Percentiles rank a stretch among this genome's conserved stretches.
Evolutionary conservation across 176 grass and related monocot genomes (phyloP).

Genomic region (Oryza brachyantha): DNA sequence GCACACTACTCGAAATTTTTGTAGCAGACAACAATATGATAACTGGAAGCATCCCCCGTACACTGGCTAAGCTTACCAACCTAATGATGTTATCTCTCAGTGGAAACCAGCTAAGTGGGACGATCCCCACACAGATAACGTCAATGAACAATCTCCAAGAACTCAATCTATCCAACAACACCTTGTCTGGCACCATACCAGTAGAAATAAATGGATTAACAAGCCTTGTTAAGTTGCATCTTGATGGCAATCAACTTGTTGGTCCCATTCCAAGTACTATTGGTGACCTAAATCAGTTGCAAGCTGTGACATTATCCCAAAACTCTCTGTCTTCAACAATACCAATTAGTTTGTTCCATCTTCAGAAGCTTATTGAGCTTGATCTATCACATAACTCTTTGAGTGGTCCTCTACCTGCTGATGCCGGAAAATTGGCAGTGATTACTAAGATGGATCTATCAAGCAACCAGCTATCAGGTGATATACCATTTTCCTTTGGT

Average conservation of each 20-base stretch:
- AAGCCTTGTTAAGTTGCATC: conserved; percentile 18
- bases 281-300: conserved; percentile 24
- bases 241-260: conserved; percentile 31
- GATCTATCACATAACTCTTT: conserved; percentile 41
- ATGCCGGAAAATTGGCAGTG: conserved; percentile 29
- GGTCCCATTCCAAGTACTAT: conserved; percentile 34
- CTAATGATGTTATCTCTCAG: conserved; percentile 18
- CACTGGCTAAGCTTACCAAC: conserved; percentile 29
- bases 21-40: conserved; percentile 18
- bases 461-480: conserved; percentile 37
- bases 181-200: conserved; percentile 30
- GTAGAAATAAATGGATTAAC: conserved; percentile 27
- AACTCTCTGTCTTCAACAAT: conserved; percentile 44
- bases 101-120: conserved; percentile 38
- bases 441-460: conserved; percentile 35
- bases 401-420: conserved; percentile 10
- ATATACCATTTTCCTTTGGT: conserved; percentile 32
- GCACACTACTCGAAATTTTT: background rate
- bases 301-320: conserved; percentile 13
- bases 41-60: conserved; percentile 29
- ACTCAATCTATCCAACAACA: conserved; percentile 36
- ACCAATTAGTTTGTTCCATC: conserved; percentile 27
- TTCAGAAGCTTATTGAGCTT: conserved; percentile 37
- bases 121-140: conserved; percentile 22
- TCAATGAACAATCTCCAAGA: conserved; percentile 26